Conservation (phyloP, 2,329 filamentous ascomycete genomes). For the Epichloe uncinata region DNA sequence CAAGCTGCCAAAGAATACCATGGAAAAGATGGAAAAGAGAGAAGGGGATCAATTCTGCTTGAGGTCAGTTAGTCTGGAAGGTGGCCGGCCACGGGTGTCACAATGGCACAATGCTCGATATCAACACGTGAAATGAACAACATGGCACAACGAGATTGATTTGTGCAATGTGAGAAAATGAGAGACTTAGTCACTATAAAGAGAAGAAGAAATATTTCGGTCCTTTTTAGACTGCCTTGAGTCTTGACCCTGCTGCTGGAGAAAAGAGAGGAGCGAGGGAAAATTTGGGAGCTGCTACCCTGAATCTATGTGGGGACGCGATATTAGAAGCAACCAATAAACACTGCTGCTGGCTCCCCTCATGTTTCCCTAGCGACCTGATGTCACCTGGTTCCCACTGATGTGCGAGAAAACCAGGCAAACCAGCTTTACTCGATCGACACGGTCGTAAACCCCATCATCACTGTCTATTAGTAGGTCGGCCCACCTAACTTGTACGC, state of each 20-base stretch:
- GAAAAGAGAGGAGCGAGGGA: not conserved
- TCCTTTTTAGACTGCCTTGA: too few species aligned
- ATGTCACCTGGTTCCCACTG: slow-evolving; percentile 7
- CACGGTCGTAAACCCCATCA: not conserved
- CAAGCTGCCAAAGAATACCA: not conserved
- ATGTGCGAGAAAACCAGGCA: not conserved
- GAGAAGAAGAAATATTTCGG: not conserved
- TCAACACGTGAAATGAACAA: not conserved
- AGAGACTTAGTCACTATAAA: not conserved
- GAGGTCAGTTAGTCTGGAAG: not conserved
- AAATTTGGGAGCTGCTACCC: not conserved
- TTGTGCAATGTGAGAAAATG: not conserved
- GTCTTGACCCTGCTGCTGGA: not conserved
- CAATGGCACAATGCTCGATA: not conserved
- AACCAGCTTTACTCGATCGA: too few species aligned
- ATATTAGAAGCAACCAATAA: not conserved
- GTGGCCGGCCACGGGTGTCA: not conserved
- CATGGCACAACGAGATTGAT: not conserved
- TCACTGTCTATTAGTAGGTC: not conserved
- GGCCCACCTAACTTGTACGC: not conserved
- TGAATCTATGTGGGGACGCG: not conserved
- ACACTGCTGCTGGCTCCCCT: not conserved
- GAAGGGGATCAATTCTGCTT: too few species aligned
- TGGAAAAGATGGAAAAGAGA: too few species aligned
- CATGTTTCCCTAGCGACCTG: slow-evolving; percentile 8